Base-by-base conservation (phyloP, 1,284 basidiomycete species). In the Lignosus rhinocerotis region DNA sequence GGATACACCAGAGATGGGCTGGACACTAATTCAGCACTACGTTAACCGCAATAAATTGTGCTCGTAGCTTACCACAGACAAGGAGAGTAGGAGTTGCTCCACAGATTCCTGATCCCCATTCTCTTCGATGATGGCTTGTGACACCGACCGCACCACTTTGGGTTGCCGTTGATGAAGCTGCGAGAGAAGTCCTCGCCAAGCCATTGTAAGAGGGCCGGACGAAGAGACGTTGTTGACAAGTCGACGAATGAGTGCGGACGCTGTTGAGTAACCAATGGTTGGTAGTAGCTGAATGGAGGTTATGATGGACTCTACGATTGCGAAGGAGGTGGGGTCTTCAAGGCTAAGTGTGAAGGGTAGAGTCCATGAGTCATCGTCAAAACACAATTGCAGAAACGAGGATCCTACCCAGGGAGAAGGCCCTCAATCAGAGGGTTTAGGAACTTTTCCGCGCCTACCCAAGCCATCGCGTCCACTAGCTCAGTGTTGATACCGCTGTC, bases 361-460 rank as follows among this genome's bases (percentile, higher is more conserved):
- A 36, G 10, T 12, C 1, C 14, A 34, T 16, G 5, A 51, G 32
- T 36, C 17, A 14, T 42, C 2, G 25, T 25, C 25, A 4, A 25
- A 25, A 25, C 25, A 25, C 25, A 25, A 25, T 25, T 25, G 21
- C 16, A 41, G 12, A 50, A 31, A 6, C 14, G 10, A 14, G 1
- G 21, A 25, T 63, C 73, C 30, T 67, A 87, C 87, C 76, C 75
- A 55, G 70, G 68, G 16, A 78, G 57, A 16, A 88, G 66, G 7
- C 72, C 71, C 19, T 74, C 68, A 9, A 87, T 61, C 32, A 91
- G 67, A 0, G 88, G 86, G 21, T 71, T 65, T n/a, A 87, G 42
- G 16, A 91, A 72, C 59, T 82, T 86, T 55, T 90, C 85, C 5
- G 78, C 76, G 14, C 86, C 87, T 36, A 75, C 67, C 75, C 82